phyloP scores from a whole-genome alignment of 768 basidiomycete genomes.

The Mycena galopus region DNA sequence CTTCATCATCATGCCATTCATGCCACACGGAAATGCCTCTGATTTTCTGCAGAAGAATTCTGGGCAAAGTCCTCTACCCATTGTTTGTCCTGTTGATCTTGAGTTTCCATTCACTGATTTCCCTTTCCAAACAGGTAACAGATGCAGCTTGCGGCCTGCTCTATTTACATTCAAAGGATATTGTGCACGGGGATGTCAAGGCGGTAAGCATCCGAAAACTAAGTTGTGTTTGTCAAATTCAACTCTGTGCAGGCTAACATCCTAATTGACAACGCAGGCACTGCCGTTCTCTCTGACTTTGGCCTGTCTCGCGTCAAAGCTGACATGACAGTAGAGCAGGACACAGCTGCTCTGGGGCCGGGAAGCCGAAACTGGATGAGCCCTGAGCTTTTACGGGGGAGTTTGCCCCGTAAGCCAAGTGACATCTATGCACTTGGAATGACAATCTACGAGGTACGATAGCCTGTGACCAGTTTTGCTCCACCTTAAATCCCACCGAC shows the following conservation, averaged over 20 bases:
- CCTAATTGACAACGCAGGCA: conserved; percentile 28
- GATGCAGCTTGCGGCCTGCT: conserved; percentile 16
- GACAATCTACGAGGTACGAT: conserved; percentile 38
- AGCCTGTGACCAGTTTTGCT: not conserved
- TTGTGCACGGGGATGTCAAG: conserved; percentile 12
- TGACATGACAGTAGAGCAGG: conserved; percentile 4
- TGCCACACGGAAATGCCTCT: conserved; percentile 29
- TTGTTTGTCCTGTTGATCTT: no score
- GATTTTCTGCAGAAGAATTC: conserved; percentile 25
- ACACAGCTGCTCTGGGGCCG: not conserved
- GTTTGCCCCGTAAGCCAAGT: conserved; percentile 20
- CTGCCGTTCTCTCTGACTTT: conserved; percentile 32
- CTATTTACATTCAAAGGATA: conserved; percentile 28
- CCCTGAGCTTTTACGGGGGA: conserved; percentile 35
- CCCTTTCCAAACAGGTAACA: not conserved
- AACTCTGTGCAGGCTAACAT: conserved; percentile 21
- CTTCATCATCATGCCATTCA: conserved; percentile 36
- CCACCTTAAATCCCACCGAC: not conserved
- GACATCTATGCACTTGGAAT: conserved; percentile 43
- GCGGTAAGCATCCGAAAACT: not conserved
- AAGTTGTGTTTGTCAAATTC: not conserved
- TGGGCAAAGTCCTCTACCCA: conserved; percentile 2
- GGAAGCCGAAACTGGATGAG: conserved; percentile 40
- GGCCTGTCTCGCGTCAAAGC: conserved; percentile 31
- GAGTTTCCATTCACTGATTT: no score